Conservation (phyloP, 345 rosid genomes). For the Cochlearia excelsa region DNA sequence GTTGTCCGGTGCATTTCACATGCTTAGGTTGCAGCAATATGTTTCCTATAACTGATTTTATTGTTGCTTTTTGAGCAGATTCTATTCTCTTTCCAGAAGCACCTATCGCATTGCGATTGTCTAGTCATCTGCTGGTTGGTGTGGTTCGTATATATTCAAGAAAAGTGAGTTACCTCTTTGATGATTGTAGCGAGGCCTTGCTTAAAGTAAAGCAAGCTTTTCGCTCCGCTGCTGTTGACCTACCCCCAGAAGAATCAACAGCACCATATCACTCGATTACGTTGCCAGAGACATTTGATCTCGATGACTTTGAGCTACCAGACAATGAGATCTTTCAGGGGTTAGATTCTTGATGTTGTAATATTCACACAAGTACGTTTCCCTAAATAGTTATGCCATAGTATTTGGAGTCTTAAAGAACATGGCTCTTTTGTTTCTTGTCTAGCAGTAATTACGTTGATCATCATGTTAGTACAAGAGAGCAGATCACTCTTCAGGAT, state of each 20-base stretch:
- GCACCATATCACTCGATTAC: slow-evolving; percentile 99
- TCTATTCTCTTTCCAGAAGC: slow-evolving; percentile 97
- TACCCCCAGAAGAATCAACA: slow-evolving; percentile 97
- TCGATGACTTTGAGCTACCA: slow-evolving; percentile 99
- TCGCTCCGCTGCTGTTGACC: slow-evolving; percentile 95
- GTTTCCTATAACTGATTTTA: slow-evolving; percentile 18
- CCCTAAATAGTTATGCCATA: slow-evolving; percentile 1
- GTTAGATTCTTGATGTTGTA: slow-evolving; percentile 47
- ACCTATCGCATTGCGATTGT: slow-evolving; percentile 87
- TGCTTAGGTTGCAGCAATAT: not conserved
- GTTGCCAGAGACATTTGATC: slow-evolving; percentile 99
- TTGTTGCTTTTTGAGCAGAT: slow-evolving; percentile 48
- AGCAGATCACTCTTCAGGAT: slow-evolving; percentile 98
- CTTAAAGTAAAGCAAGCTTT: slow-evolving; percentile 98
- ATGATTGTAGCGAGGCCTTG: slow-evolving; percentile 99
- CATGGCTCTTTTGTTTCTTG: slow-evolving; percentile 18
- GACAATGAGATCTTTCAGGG: slow-evolving; percentile 90
- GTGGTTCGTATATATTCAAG: slow-evolving; percentile 98
- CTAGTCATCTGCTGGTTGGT: slow-evolving; percentile 98
- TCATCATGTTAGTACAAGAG: slow-evolving; percentile 92
- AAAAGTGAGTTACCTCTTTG: slow-evolving; percentile 97
- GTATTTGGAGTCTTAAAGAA: not conserved
- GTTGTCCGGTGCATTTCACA: too few species aligned
- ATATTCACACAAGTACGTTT: not conserved
- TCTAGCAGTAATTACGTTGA: slow-evolving; percentile 85